Conservation (phyloP, 305 asterid genomes). For the Fraxinus angustifolia region DNA sequence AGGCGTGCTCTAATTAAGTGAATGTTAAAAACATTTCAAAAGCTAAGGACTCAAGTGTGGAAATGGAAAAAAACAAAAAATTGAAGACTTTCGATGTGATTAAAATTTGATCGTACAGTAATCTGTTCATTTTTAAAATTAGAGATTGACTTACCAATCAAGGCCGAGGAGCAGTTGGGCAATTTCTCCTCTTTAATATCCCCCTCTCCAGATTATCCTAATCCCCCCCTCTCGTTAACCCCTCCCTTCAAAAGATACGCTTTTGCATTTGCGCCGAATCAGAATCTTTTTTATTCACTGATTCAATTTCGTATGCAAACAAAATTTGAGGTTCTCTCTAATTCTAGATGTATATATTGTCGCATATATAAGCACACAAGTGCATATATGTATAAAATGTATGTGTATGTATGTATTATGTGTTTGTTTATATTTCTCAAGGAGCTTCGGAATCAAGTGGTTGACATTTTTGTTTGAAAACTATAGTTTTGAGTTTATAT, state of each 20-base stretch:
- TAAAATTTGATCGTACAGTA: not conserved
- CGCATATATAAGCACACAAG: not conserved
- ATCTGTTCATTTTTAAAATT: not conserved
- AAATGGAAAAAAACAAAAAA: no score
- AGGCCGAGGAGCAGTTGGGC: not conserved
- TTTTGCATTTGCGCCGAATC: constrained; percentile 21
- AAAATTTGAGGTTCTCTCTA: constrained; percentile 12
- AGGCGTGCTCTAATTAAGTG: not conserved
- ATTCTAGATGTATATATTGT: not conserved
- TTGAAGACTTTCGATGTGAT: no score
- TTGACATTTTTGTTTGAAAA: constrained; percentile 20
- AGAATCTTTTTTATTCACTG: constrained; percentile 14
- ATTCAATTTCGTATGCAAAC: constrained; percentile 17
- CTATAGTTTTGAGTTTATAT: constrained; percentile 15
- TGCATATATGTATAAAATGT: not conserved
- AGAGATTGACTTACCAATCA: not conserved
- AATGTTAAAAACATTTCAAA: not conserved
- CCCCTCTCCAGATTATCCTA: constrained; percentile 54
- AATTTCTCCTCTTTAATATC: not conserved
- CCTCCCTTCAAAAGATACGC: not conserved
- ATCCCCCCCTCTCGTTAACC: constrained; percentile 29
- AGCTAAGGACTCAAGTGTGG: no score
- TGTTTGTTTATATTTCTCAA: not conserved
- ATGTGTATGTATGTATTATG: not conserved
- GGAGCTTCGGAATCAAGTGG: constrained; percentile 20